A percentile compares a stretch with the other conserved stretches of the same genome.
phyloP scores from a whole-genome alignment of 1,284 basidiomycete genomes.

The Fomitopsis betulina region DNA sequence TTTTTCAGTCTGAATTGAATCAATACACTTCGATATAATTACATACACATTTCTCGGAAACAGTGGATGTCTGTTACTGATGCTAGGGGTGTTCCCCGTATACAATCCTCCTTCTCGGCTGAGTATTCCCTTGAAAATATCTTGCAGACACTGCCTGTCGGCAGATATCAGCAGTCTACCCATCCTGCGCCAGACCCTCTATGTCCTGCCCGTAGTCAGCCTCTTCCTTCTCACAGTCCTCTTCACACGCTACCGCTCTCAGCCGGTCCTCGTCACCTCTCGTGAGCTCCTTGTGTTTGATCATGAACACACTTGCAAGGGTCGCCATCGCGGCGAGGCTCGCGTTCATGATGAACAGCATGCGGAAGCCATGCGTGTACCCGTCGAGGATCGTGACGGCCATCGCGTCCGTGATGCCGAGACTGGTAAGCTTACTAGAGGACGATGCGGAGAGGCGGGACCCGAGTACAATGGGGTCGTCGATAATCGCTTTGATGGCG shows the following conservation, averaged over 20 bases:
- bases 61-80: too few species aligned
- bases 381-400: constrained; percentile 45
- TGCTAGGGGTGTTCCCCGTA: too few species aligned
- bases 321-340: constrained; percentile 40
- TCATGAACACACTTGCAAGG: constrained; percentile 48
- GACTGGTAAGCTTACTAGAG: constrained; percentile 21
- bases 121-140: too few species aligned
- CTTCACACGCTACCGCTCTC: constrained; percentile 29
- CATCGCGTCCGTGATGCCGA: constrained; percentile 33
- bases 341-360: constrained; percentile 56
- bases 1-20: too few species aligned
- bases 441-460: constrained; percentile 26
- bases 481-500: constrained; percentile 37
- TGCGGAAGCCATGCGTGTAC: constrained; percentile 52
- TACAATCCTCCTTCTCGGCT: too few species aligned
- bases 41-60: too few species aligned
- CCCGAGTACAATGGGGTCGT: constrained; percentile 45
- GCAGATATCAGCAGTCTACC: too few species aligned
- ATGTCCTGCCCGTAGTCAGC: too few species aligned
- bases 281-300: constrained; percentile 53
- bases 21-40: too few species aligned
- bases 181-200: too few species aligned
- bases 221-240: not conserved
- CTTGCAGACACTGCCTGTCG: too few species aligned
- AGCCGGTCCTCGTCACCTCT: constrained; percentile 49